Evolutionary conservation across 1,284 basidiomycete genomes (phyloP), one percentile per base, ranked within the genome.

Genomic region (Xerocomus nothofagi): DNA sequence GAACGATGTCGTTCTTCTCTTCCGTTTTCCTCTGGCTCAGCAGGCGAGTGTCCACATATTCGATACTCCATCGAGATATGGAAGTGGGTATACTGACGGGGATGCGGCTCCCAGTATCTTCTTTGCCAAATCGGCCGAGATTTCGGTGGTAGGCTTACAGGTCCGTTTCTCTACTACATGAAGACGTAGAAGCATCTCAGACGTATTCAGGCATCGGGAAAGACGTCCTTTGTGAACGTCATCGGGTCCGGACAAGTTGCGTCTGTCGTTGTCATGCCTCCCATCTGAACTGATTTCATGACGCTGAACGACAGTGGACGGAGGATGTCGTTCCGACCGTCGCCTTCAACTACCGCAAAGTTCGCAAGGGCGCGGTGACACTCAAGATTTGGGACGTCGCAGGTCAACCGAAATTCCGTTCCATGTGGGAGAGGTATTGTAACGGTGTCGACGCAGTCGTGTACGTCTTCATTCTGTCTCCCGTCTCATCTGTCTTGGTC

Each of bases 341-440:
- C 18, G 91, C 93, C 10, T 97, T 93, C 76, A 94, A 94, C 63
- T 84, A 91, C 63, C 79, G 85, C 20, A 86, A 84, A 68, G 84
- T 97, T 17, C 79, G 87, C 55, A 93, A 91, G 59, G 93, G 93
- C 4, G 95, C 93, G 56, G 85, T 95, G 1, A 93, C 89, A 0
- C 77, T 98, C 69, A 95, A 93, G 70, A 84, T 98, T 40, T 98
- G 94, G 94, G 94, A 97, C 68, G 91, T 97, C 55, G 93, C 92
- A 60, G 94, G 94, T 15, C 95, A 98, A 74, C 91, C 95, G 2
- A 89, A 93, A 63, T 99, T 98, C 64, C 83, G 95, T 24, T 86
- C 84, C 34, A 90, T 90, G 82, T 92, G 93, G 96, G 93, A 97
- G 71, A 77, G 96, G 36, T 99, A 98, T 68, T 97, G 94, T 69